Conservation (phyloP, 2,329 filamentous ascomycete genomes). For the Fusarium longipes region DNA sequence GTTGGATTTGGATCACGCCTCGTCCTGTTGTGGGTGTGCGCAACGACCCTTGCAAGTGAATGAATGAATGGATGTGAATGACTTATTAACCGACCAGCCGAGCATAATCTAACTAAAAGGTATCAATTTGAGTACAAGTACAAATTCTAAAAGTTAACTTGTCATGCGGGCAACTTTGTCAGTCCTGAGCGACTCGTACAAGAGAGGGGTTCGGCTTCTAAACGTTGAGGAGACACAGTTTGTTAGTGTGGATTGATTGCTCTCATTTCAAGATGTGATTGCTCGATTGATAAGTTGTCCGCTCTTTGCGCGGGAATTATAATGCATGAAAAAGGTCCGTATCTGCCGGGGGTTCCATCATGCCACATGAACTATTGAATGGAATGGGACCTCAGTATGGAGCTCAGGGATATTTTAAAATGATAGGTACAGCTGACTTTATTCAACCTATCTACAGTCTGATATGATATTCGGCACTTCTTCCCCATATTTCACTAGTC, state of each 20-base stretch:
- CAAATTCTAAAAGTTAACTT: slow-evolving; percentile 4
- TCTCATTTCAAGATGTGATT: slow-evolving; percentile 1
- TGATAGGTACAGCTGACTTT: background rate
- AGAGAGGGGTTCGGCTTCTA: slow-evolving; percentile 11
- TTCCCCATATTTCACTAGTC: slow-evolving; percentile 7
- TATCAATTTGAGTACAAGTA: slow-evolving; percentile 4
- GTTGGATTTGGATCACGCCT: slow-evolving; percentile 33
- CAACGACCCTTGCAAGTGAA: slow-evolving; percentile 29
- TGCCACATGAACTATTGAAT: slow-evolving; percentile 20
- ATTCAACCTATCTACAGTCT: background rate
- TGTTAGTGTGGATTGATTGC: slow-evolving; percentile 4
- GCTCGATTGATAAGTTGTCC: background rate
- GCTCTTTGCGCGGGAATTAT: slow-evolving; percentile 14
- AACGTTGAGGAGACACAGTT: slow-evolving; percentile 22
- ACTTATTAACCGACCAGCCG: slow-evolving; percentile 19
- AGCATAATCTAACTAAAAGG: background rate
- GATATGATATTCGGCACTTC: background rate
- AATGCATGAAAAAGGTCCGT: slow-evolving; percentile 2
- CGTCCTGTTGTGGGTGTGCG: background rate
- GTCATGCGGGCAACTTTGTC: slow-evolving; percentile 19
- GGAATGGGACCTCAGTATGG: background rate
- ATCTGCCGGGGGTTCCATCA: slow-evolving; percentile 7
- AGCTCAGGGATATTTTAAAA: background rate
- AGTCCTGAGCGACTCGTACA: slow-evolving; percentile 9
- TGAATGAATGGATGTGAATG: background rate